phyloP scores from a whole-genome alignment of 2,329 filamentous ascomycete species.

The Ascochyta rabiei region DNA sequence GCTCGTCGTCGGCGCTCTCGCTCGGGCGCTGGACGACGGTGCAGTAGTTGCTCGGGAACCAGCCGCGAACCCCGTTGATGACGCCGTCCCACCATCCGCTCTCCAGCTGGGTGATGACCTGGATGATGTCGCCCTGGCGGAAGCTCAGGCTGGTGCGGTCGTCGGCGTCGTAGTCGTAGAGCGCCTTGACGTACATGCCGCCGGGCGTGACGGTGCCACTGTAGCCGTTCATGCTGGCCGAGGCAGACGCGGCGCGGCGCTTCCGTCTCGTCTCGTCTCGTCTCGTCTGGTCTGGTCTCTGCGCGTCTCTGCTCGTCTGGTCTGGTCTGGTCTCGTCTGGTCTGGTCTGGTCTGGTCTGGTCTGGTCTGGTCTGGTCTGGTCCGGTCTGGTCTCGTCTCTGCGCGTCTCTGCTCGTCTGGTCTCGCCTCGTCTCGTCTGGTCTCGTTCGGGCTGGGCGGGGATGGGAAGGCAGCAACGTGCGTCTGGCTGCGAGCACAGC shows the following conservation, averaged over 20 bases:
- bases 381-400: neutral
- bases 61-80: slow-evolving; percentile 93
- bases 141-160: slow-evolving; percentile 97
- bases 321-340: too few relatives aligned
- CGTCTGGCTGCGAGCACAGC: slow-evolving; percentile 15
- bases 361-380: neutral
- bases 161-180: slow-evolving; percentile 96
- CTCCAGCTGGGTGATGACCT: slow-evolving; percentile 96
- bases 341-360: neutral
- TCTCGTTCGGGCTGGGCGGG: neutral
- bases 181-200: slow-evolving; percentile 85
- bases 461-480: slow-evolving; percentile 16
- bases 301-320: too few relatives aligned
- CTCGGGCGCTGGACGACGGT: slow-evolving; percentile 79
- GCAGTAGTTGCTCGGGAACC: slow-evolving; percentile 99
- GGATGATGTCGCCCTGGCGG: slow-evolving; percentile 94
- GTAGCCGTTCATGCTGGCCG: slow-evolving; percentile 56
- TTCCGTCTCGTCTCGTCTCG: slow-evolving; percentile 2
- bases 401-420: too few relatives aligned
- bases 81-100: slow-evolving; percentile 99
- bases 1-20: slow-evolving; percentile 70
- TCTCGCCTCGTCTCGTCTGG: slow-evolving; percentile 4
- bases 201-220: slow-evolving; percentile 57
- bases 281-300: too few relatives aligned
- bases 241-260: slow-evolving; percentile 14